Conservation (phyloP, 2,329 filamentous ascomycete species). For the Claviceps fusiformis region DNA sequence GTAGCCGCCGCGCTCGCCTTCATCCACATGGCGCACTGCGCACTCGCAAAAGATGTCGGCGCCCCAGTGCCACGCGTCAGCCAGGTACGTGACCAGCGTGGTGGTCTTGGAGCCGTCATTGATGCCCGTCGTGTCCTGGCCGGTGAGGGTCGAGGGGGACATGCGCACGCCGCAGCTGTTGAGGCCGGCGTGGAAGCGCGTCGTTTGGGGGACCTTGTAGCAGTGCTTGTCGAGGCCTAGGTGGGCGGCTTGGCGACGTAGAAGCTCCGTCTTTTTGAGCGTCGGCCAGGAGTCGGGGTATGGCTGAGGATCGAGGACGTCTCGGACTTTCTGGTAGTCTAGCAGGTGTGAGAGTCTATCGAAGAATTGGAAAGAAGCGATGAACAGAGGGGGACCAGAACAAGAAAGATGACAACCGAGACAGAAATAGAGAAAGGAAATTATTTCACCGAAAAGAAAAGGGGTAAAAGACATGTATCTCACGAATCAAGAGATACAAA, state of each 20-base stretch:
- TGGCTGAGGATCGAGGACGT: conserved; percentile 42
- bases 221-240: conserved; percentile 40
- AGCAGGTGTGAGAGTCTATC: not conserved
- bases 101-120: conserved; percentile 58
- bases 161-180: conserved; percentile 54
- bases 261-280: conserved; percentile 42
- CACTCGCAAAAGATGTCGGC: conserved; percentile 59
- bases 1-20: conserved; percentile 37
- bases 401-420: too few species aligned
- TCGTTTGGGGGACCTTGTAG: conserved; percentile 45
- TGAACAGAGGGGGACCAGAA: too few species aligned
- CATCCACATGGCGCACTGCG: conserved; percentile 49
- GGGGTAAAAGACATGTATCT: too few species aligned
- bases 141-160: conserved; percentile 43
- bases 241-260: conserved; percentile 41
- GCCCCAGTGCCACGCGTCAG: conserved; percentile 60
- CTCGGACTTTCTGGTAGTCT: conserved; percentile 44
- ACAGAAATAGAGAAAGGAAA: too few species aligned
- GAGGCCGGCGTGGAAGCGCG: conserved; percentile 44
- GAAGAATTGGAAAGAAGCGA: too few species aligned
- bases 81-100: conserved; percentile 51
- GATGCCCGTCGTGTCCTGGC: conserved; percentile 49
- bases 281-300: conserved; percentile 46
- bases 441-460: too few species aligned
- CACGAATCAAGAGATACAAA: too few species aligned